phyloP scores from a whole-genome alignment of 306 rosid genomes.

The Hippophae tibetana region DNA sequence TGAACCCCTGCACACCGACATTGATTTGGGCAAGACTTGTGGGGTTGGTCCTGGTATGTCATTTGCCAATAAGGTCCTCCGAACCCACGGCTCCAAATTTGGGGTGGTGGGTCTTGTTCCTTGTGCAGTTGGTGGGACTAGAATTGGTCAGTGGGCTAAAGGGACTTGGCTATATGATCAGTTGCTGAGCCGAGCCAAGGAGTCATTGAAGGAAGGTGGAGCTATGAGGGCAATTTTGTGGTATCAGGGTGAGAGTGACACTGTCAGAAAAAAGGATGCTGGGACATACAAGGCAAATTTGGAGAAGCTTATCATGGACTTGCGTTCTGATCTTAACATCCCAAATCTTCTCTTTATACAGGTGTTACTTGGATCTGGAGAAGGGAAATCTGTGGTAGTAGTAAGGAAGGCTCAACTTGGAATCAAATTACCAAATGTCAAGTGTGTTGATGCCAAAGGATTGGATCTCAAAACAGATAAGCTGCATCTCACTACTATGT shows the following conservation, averaged over 20 bases:
- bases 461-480: constrained; percentile 30
- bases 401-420: constrained; percentile 51
- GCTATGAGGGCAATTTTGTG: constrained; percentile 34
- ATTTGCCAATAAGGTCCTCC: constrained; percentile 40
- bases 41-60: constrained; percentile 64
- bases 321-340: constrained; percentile 32
- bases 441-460: constrained; percentile 44
- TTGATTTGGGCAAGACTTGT: constrained; percentile 35
- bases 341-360: constrained; percentile 47
- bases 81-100: neutral
- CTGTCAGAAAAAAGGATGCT: constrained; percentile 34
- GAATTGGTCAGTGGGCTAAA: constrained; percentile 32
- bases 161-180: constrained; percentile 32
- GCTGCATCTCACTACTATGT: constrained; percentile 44
- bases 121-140: constrained; percentile 55
- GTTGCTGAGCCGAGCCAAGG: constrained; percentile 25
- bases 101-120: constrained; percentile 47
- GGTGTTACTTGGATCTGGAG: constrained; percentile 63
- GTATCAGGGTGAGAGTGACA: constrained; percentile 66
- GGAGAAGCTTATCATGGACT: constrained; percentile 26
- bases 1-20: constrained; percentile 54
- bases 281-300: constrained; percentile 25
- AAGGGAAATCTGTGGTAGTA: constrained; percentile 34
- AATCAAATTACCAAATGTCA: constrained; percentile 28
- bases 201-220: constrained; percentile 22